These are phyloP conservation scores for Sphaerulina vaccinii DNA, from an alignment of 2,329 filamentous ascomycete genomes.

Conservation along the genomic window DNA sequence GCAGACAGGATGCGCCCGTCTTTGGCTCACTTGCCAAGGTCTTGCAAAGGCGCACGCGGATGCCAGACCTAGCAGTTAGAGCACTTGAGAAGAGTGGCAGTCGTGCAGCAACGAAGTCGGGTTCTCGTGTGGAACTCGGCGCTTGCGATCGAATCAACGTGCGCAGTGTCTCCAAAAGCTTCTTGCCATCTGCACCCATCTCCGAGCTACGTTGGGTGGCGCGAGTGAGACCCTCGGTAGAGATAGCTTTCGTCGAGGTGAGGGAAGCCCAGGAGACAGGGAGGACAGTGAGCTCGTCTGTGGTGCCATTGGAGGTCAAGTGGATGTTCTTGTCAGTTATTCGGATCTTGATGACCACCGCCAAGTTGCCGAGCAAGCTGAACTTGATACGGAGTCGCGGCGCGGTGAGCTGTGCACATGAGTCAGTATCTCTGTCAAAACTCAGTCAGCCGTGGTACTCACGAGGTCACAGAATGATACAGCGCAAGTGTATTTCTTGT, in stretches of 20 bases:
- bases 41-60: conserved; percentile 12
- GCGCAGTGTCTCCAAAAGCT: conserved; percentile 4
- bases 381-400: conserved; percentile 15
- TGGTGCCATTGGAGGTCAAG: neutral
- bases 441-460: neutral
- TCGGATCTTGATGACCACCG: conserved; percentile 2
- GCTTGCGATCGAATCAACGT: neutral
- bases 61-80: neutral
- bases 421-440: conserved; percentile 1
- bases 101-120: neutral
- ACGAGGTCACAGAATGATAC: conserved; percentile 12
- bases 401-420: conserved; percentile 12
- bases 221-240: conserved; percentile 14
- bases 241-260: neutral
- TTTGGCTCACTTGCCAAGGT: conserved; percentile 1
- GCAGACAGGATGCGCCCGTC: neutral
- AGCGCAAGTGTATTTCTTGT: neutral
- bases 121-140: neutral
- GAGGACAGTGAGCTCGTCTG: conserved; percentile 12
- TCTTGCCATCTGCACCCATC: conserved; percentile 1
- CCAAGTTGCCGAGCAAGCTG: conserved; percentile 3
- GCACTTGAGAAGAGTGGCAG: neutral
- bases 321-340: conserved; percentile 1
- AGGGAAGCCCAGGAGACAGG: neutral
- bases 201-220: neutral